Conservation (phyloP, 2,329 filamentous ascomycete genomes). For the Fusarium albosuccineum region DNA sequence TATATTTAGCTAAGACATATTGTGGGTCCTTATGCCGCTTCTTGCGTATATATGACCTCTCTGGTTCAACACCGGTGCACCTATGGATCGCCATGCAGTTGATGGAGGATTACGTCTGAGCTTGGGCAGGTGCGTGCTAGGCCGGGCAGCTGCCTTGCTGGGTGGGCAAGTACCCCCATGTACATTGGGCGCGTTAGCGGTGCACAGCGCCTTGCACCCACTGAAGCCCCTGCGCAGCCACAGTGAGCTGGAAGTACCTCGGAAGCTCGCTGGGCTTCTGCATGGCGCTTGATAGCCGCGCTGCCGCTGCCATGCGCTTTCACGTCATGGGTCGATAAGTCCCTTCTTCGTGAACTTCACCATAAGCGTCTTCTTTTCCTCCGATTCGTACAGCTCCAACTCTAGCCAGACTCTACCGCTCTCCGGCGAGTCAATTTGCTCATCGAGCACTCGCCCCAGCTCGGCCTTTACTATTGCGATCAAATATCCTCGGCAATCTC, state of each 20-base stretch:
- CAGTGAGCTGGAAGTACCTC: slow-evolving; percentile 1
- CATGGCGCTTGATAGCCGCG: slow-evolving; percentile 28
- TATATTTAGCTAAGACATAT: too few species aligned
- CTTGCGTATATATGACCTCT: too few species aligned
- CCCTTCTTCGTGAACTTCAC: slow-evolving; percentile 23
- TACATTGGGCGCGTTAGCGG: neutral
- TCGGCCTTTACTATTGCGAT: neutral
- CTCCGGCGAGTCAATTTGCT: neutral
- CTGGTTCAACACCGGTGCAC: too few species aligned
- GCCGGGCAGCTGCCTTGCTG: slow-evolving; percentile 29
- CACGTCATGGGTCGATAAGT: slow-evolving; percentile 34
- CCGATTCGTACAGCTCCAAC: neutral
- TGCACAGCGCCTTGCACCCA: neutral
- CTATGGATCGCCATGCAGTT: too few species aligned
- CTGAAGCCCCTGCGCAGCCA: slow-evolving; percentile 1
- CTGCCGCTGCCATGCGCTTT: slow-evolving; percentile 28
- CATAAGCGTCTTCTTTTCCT: slow-evolving; percentile 13
- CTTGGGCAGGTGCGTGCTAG: slow-evolving; percentile 28
- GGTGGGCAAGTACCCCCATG: slow-evolving; percentile 2
- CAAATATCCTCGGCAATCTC: neutral
- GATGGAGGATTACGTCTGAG: slow-evolving; percentile 42
- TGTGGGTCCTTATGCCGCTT: too few species aligned
- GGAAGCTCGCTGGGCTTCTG: slow-evolving; percentile 22
- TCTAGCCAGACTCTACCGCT: neutral
- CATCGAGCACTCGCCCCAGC: accelerated